Evolutionary conservation across 108 stramenopile species (phyloP), one percentile per base, ranked within the genome.

Genomic region (Cylindrotheca fusiformis): DNA sequence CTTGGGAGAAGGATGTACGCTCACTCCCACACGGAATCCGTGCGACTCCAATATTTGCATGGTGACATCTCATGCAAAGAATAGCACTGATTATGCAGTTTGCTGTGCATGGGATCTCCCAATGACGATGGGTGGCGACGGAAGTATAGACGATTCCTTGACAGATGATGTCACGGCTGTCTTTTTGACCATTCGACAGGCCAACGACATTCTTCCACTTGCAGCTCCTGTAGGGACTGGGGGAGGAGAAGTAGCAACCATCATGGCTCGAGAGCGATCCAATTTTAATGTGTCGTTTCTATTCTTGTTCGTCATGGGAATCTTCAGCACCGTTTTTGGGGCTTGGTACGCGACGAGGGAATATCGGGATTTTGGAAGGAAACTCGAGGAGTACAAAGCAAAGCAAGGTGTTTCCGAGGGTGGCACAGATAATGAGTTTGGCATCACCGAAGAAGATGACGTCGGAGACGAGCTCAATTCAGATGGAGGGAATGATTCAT

Each of bases 81-180:
- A 65, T 24, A 32, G 64, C 1, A 48, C 57, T 1, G n/a, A 36
- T 18, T 72, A 54, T 33, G 52, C 63, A 0, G 63, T 72, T 17
- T 72, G 71, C 24, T 72, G 71, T 59, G 71, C 71, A 33, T 72
- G 71, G 71, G 71, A 72, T 53, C 21, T 59, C 2, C 71, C 71
- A 24, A 17, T 55, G 17, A 65, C 58, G 22, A 72, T 72, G 71
- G 41, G 23, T 1, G 32, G 17, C n/a, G 63, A 64, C 1, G 45
- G 65, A 0, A 46, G 1, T n/a, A 31, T 59, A 2, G 49, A 25
- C n/a, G 41, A 65, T 53, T n/a, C n/a, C n/a, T n/a, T n/a, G n/a
- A 59, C 64, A 0, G 52, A 59, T 27, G 64, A 72, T 30, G 50
- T 72, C 12, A 19, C 65, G 28, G 57, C 64, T 28, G 58, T 65